These are phyloP conservation scores for Colletotrichum theobromicola DNA, from an alignment of 2,329 filamentous ascomycete genomes.

Conservation along the genomic window DNA sequence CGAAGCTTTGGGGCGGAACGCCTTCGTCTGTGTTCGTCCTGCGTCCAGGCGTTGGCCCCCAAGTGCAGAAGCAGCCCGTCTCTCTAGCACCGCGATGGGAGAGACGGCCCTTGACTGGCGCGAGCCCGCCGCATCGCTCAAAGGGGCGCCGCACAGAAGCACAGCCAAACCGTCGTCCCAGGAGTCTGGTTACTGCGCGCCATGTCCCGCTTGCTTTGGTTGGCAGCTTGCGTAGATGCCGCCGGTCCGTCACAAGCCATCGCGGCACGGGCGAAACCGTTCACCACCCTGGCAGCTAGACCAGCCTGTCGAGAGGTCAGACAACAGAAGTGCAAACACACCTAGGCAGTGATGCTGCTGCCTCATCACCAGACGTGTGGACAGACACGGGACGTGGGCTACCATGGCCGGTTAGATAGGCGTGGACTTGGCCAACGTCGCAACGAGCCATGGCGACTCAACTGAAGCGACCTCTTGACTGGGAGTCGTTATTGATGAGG, in stretches of 20 bases:
- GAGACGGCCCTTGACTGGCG: background rate
- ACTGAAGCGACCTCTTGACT: background rate
- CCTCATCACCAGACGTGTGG: background rate
- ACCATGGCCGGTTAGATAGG: background rate
- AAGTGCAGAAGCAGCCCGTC: background rate
- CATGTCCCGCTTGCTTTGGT: background rate
- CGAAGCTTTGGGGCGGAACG: constrained; percentile 18
- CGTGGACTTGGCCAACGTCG: constrained; percentile 1
- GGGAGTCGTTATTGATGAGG: background rate
- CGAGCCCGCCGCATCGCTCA: background rate
- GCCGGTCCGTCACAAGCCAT: constrained; percentile 16
- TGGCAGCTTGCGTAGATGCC: constrained; percentile 14
- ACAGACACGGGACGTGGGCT: background rate
- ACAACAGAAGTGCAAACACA: too few species aligned
- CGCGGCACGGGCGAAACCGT: constrained; percentile 15
- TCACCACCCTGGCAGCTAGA: background rate
- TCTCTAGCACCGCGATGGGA: background rate
- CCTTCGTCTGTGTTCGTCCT: background rate
- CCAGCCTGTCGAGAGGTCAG: too few species aligned
- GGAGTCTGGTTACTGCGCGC: constrained; percentile 15
- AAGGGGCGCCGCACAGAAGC: background rate
- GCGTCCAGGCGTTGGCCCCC: background rate
- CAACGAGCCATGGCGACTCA: background rate
- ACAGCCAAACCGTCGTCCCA: constrained; percentile 4
- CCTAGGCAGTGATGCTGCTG: background rate